Percentiles rank a stretch among this genome's conserved stretches.
Conservation (phyloP, 2,329 filamentous ascomycete genomes). For the Penicillium occitanis region DNA sequence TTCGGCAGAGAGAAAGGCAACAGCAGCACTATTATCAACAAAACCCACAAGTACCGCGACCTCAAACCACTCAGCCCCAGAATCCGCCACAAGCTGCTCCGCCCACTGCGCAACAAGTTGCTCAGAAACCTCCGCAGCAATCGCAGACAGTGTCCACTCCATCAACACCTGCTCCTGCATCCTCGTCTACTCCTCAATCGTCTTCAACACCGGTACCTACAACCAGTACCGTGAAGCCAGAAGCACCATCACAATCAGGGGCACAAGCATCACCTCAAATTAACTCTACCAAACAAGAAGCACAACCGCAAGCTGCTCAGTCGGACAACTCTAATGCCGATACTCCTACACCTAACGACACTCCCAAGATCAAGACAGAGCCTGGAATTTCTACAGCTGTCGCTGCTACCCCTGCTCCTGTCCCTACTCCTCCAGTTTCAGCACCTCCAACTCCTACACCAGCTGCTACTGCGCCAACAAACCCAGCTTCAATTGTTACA, state of each 20-base stretch:
- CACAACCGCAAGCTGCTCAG: conserved; percentile 1
- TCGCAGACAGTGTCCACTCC: conserved; percentile 9
- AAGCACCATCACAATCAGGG: conserved; percentile 18
- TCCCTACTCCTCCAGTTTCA: conserved; percentile 3
- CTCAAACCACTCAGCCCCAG: conserved; percentile 8
- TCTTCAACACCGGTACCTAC: conserved; percentile 8
- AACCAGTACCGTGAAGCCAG: conserved; percentile 1
- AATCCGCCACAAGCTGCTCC: background rate
- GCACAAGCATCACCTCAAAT: conserved; percentile 19
- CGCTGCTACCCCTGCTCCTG: background rate
- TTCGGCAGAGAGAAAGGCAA: conserved; percentile 43
- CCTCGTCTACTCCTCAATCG: conserved; percentile 12
- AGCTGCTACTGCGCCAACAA: background rate
- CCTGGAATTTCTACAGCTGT: conserved; percentile 21
- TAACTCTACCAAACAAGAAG: conserved; percentile 18
- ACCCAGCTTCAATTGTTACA: background rate
- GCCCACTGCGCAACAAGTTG: background rate
- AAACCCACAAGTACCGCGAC: conserved; percentile 22
- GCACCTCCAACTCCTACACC: conserved; percentile 18
- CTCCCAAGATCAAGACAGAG: conserved; percentile 34
- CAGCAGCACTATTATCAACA: conserved; percentile 28
- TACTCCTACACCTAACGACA: conserved; percentile 11
- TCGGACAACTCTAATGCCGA: background rate
- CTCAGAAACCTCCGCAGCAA: conserved; percentile 5
- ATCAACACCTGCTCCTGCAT: conserved; percentile 8